Evolutionary conservation across 805 yeast genomes (phyloP).

Genomic region (Candida pseudofarinosa): DNA sequence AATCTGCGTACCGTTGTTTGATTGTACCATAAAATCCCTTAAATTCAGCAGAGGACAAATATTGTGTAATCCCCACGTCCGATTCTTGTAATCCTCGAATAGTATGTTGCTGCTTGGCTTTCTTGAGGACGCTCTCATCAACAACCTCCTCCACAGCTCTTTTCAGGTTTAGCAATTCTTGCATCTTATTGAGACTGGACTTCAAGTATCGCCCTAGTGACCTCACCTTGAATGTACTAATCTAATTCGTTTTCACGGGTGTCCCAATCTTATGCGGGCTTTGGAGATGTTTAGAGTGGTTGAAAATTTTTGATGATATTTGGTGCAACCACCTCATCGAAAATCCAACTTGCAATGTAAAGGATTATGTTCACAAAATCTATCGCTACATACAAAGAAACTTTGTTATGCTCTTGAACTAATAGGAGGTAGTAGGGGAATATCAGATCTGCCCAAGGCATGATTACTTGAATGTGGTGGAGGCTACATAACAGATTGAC

Average conservation of each 20-base stretch:
- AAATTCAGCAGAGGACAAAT: slow-evolving; percentile 42
- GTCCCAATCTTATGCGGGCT: background rate
- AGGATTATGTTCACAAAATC: too few relatives aligned
- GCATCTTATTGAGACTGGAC: slow-evolving; percentile 4
- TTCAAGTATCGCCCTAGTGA: slow-evolving; percentile 4
- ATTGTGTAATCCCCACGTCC: slow-evolving; percentile 87
- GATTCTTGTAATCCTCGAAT: slow-evolving; percentile 53
- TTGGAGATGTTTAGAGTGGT: background rate
- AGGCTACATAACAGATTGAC: background rate
- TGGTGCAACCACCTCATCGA: slow-evolving; percentile 2
- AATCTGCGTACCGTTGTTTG: slow-evolving; percentile 90
- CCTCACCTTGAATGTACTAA: slow-evolving; percentile 10
- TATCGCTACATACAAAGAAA: too few relatives aligned
- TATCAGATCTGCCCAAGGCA: too few relatives aligned
- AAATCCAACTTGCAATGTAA: too few relatives aligned
- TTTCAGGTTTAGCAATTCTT: slow-evolving; percentile 6
- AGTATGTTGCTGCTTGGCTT: slow-evolving; percentile 13
- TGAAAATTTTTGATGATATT: background rate
- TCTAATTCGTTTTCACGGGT: slow-evolving; percentile 6
- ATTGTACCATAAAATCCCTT: slow-evolving; percentile 72
- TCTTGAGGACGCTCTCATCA: slow-evolving; percentile 9
- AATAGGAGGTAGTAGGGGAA: too few relatives aligned
- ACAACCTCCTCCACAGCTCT: slow-evolving; percentile 4
- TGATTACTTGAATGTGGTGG: too few relatives aligned
- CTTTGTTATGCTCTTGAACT: too few relatives aligned